These are phyloP conservation scores for Fusarium irregulare DNA, from an alignment of 2,329 filamentous ascomycete genomes.

Conservation along the genomic window DNA sequence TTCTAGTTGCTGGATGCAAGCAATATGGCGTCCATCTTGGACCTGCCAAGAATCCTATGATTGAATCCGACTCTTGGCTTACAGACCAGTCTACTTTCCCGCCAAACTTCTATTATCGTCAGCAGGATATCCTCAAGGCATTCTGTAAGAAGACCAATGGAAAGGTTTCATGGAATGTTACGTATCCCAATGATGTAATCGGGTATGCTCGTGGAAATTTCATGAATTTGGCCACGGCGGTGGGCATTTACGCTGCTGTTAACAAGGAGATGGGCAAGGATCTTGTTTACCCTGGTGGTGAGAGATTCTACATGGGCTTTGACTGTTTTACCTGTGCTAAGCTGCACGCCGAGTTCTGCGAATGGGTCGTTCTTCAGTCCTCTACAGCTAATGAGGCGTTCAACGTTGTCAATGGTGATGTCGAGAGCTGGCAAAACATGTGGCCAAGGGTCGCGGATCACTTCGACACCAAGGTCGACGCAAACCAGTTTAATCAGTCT, in stretches of 20 bases:
- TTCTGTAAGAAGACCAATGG: neutral
- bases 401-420: constrained; percentile 13
- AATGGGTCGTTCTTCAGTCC: constrained; percentile 3
- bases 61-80: constrained; percentile 13
- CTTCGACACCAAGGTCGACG: neutral
- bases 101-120: constrained; percentile 24
- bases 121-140: neutral
- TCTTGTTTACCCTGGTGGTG: neutral
- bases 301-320: constrained; percentile 1
- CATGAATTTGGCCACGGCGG: constrained; percentile 15
- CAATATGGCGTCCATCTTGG: constrained; percentile 18
- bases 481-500: neutral
- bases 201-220: constrained; percentile 23
- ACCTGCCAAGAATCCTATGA: constrained; percentile 9
- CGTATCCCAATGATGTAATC: constrained; percentile 20
- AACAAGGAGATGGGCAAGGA: constrained; percentile 10
- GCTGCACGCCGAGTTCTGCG: constrained; percentile 7
- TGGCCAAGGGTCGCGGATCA: constrained; percentile 1
- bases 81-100: constrained; percentile 7
- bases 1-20: constrained; percentile 4
- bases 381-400: constrained; percentile 1
- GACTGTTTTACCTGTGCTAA: constrained; percentile 1
- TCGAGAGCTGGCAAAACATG: constrained; percentile 13
- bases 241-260: constrained; percentile 6
- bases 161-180: constrained; percentile 1